These are phyloP conservation scores for Xerocomus potaroensis DNA, from an alignment of 768 basidiomycete genomes.

Conservation along the genomic window DNA sequence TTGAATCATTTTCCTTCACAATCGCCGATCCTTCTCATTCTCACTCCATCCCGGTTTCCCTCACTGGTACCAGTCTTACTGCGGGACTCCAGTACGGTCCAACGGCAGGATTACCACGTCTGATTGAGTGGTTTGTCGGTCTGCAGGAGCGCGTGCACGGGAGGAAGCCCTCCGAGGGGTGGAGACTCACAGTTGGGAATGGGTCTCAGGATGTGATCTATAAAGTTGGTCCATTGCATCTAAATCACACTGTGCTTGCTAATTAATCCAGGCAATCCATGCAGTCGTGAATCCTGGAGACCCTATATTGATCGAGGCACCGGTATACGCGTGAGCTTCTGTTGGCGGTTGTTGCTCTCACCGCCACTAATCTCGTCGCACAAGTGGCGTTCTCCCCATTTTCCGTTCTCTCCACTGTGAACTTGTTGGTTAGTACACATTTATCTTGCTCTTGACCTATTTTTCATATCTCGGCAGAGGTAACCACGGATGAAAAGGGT, in stretches of 20 bases:
- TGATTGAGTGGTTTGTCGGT: constrained; percentile 64
- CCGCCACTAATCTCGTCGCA: constrained; percentile 7
- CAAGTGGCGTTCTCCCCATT: constrained; percentile 64
- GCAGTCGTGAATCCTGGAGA: constrained; percentile 78
- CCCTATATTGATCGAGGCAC: constrained; percentile 74
- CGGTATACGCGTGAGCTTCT: constrained; percentile 63
- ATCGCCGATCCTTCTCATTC: constrained; percentile 46
- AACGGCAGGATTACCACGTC: constrained; percentile 61
- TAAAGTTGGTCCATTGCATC: constrained; percentile 49
- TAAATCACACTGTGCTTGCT: constrained; percentile 2
- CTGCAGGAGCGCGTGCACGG: constrained; percentile 72
- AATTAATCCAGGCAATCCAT: constrained; percentile 52
- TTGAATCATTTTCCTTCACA: constrained; percentile 71
- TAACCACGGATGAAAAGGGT: constrained; percentile 72
- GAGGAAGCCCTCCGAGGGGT: constrained; percentile 56
- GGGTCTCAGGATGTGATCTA: constrained; percentile 89
- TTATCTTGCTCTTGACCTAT: not conserved
- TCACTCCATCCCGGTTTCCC: constrained; percentile 45
- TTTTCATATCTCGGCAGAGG: constrained; percentile 45
- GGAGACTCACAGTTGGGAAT: constrained; percentile 72
- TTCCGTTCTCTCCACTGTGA: constrained; percentile 54
- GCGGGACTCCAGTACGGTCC: constrained; percentile 74
- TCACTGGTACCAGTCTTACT: constrained; percentile 58
- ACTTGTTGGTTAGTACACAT: constrained; percentile 45
- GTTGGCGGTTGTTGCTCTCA: constrained; percentile 11